Conservation (phyloP, 2,329 filamentous ascomycete genomes). For the Peltaster fructicola region DNA sequence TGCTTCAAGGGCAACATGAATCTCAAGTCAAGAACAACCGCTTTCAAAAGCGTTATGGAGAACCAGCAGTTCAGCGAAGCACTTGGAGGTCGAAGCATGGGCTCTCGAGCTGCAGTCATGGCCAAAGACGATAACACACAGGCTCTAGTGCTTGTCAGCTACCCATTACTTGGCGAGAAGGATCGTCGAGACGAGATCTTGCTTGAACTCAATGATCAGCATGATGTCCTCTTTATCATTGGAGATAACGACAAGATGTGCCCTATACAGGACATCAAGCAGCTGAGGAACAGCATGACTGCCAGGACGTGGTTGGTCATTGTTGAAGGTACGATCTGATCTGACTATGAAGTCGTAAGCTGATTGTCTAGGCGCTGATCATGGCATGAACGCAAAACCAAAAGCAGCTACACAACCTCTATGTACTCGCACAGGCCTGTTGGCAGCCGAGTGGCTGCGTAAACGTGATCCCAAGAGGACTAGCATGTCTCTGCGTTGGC, state of each 20-base stretch:
- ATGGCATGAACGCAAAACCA: conserved; percentile 23
- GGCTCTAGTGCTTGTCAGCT: conserved; percentile 23
- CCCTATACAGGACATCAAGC: conserved; percentile 13
- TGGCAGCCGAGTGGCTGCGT: conserved; percentile 20
- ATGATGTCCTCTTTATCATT: conserved; percentile 23
- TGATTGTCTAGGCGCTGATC: conserved; percentile 21
- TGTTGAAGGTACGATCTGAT: conserved; percentile 19
- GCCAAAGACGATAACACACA: conserved; percentile 15
- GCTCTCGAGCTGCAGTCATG: conserved; percentile 25
- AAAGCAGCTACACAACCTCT: conserved; percentile 13
- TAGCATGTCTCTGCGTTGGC: conserved; percentile 5
- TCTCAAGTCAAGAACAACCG: conserved; percentile 20
- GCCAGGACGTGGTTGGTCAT: conserved; percentile 20
- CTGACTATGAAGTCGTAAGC: no score
- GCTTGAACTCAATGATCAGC: conserved; percentile 14
- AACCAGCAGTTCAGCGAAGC: conserved; percentile 9
- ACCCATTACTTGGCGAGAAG: conserved; percentile 19
- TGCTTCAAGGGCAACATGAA: conserved; percentile 27
- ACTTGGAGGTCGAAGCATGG: conserved; percentile 27
- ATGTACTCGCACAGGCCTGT: conserved; percentile 16
- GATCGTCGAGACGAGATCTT: conserved; percentile 23
- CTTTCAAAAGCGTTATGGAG: conserved; percentile 21
- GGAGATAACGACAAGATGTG: conserved; percentile 22
- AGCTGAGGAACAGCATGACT: conserved; percentile 21
- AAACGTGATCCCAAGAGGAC: conserved; percentile 6